Evolutionary conservation across 1,284 basidiomycete genomes (phyloP).

Genomic region (Rhodotorula sp.): DNA sequence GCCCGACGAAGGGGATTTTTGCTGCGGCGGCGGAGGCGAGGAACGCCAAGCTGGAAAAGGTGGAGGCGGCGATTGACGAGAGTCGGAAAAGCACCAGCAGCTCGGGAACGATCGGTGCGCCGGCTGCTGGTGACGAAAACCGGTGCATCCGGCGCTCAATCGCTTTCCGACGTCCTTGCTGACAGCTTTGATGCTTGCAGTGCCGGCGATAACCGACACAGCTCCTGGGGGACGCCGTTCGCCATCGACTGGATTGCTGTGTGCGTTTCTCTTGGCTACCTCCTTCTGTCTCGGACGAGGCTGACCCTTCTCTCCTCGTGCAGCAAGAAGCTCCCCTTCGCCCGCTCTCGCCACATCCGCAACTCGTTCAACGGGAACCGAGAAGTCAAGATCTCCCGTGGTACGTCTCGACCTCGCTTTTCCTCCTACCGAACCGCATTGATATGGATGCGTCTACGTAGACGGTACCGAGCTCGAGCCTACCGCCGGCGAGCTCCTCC

Average conservation of each 20-base stretch:
- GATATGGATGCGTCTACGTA: too few relatives aligned
- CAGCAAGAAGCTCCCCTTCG: conserved; percentile 28
- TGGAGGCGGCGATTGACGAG: conserved; percentile 25
- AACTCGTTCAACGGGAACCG: conserved; percentile 45
- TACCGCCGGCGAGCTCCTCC: conserved; percentile 36
- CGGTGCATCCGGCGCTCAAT: too few relatives aligned
- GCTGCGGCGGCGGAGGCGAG: conserved; percentile 12
- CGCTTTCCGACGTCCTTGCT: too few relatives aligned
- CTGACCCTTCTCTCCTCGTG: not conserved
- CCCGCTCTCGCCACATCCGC: conserved; percentile 37
- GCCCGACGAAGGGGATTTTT: not conserved
- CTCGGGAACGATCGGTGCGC: too few relatives aligned
- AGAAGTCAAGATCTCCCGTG: conserved; percentile 46
- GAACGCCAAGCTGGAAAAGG: conserved; percentile 26
- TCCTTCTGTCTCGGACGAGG: not conserved
- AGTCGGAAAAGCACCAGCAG: too few relatives aligned
- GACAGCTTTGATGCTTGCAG: not conserved
- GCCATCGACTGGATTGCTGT: conserved; percentile 74
- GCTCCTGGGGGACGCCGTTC: conserved; percentile 73
- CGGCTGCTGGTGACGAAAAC: too few relatives aligned
- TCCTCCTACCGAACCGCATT: too few relatives aligned
- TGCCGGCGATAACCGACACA: not conserved
- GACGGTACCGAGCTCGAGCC: conserved; percentile 43
- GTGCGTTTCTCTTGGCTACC: not conserved
- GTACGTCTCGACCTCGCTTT: conserved; percentile 11